phyloP scores from a whole-genome alignment of 164 flowering plant genomes.

The Berberis vulgaris region DNA sequence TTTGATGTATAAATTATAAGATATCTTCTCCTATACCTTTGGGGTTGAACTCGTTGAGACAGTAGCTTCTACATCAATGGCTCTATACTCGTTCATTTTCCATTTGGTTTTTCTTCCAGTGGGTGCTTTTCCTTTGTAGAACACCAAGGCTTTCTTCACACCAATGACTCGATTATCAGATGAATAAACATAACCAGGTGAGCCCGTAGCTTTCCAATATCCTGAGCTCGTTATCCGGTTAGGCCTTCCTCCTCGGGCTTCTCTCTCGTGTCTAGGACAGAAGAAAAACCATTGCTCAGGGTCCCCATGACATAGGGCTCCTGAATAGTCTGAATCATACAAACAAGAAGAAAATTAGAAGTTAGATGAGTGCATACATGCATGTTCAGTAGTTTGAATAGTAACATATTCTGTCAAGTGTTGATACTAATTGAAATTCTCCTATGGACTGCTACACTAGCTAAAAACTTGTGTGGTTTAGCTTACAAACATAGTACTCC shows the following conservation, averaged over 20 bases:
- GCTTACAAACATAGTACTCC: too few relatives aligned
- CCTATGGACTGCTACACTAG: too few relatives aligned
- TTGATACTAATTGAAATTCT: background rate
- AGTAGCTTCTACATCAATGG: conserved; percentile 8
- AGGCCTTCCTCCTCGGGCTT: conserved; percentile 58
- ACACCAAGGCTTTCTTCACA: conserved; percentile 52
- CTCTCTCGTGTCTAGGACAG: conserved; percentile 46
- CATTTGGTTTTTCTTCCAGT: conserved; percentile 49
- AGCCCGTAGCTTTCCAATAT: conserved; percentile 74
- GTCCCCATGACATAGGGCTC: conserved; percentile 31
- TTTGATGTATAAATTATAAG: too few relatives aligned
- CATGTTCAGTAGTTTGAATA: background rate
- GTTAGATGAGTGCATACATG: background rate
- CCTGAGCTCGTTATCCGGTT: conserved; percentile 42
- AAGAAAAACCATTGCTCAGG: conserved; percentile 67
- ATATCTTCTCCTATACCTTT: conserved; percentile 8
- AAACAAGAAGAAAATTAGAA: background rate
- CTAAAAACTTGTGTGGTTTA: too few relatives aligned
- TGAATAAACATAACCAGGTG: conserved; percentile 48
- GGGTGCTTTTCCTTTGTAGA: conserved; percentile 52
- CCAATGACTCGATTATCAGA: conserved; percentile 34
- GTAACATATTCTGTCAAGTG: background rate
- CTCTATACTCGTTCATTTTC: conserved; percentile 55
- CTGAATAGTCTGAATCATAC: conserved; percentile 29
- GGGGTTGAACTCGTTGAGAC: conserved; percentile 10